These are phyloP conservation scores for Xanthoconium purpureum DNA, from an alignment of 768 basidiomycete genomes.

Conservation along the genomic window DNA sequence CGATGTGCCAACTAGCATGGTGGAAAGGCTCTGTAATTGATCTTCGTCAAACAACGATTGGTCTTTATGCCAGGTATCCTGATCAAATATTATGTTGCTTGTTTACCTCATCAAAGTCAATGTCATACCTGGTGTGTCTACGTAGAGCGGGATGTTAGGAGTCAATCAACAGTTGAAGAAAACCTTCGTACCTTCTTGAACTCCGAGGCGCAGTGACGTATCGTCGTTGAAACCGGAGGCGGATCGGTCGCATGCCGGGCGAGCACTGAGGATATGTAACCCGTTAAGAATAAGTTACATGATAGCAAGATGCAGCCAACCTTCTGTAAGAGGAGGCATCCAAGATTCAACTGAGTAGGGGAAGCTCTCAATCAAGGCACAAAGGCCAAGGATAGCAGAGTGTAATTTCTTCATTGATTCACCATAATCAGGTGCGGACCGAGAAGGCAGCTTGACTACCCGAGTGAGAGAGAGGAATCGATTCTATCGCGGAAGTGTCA, in stretches of 20 bases:
- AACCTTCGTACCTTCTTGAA: conserved; percentile 71
- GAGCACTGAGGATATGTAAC: conserved; percentile 48
- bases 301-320: conserved; percentile 34
- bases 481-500: conserved; percentile 45
- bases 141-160: background rate
- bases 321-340: conserved; percentile 81
- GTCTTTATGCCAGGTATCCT: conserved; percentile 94
- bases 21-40: conserved; percentile 80
- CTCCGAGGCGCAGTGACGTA: conserved; percentile 79
- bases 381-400: conserved; percentile 91
- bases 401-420: conserved; percentile 72
- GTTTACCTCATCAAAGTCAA: background rate
- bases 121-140: conserved; percentile 61
- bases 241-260: conserved; percentile 81
- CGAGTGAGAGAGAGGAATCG: conserved; percentile 71
- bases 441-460: conserved; percentile 60
- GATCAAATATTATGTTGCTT: conserved; percentile 11
- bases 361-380: conserved; percentile 89
- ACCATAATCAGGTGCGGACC: conserved; percentile 70
- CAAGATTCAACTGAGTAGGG: conserved; percentile 95
- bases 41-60: conserved; percentile 86
- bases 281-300: background rate
- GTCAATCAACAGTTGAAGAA: conserved; percentile 2
- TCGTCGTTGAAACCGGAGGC: conserved; percentile 86
- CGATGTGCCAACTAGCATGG: conserved; percentile 87